Conservation (phyloP, 2,329 filamentous ascomycete species). For the Kalaharituber pfeilii region DNA sequence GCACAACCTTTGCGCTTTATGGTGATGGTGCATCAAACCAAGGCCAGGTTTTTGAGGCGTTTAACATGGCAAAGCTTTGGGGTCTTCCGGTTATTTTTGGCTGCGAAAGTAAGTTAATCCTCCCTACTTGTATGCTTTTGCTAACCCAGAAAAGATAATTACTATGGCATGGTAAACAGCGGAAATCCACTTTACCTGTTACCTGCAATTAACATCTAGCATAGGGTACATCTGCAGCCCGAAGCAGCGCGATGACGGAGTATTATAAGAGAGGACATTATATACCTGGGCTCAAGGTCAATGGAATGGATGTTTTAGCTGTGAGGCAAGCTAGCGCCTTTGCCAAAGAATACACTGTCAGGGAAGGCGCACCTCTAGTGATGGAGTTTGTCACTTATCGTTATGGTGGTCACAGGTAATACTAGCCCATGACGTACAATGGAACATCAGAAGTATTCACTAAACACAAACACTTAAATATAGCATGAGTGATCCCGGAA, state of each 20-base stretch:
- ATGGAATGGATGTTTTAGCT: slow-evolving; percentile 97
- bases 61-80: slow-evolving; percentile 99
- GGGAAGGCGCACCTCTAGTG: slow-evolving; percentile 81
- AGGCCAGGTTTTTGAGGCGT: slow-evolving; percentile 98
- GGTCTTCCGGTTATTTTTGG: slow-evolving; percentile 88
- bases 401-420: slow-evolving; percentile 72
- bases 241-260: slow-evolving; percentile 88
- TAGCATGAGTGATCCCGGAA: slow-evolving; percentile 95
- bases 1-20: slow-evolving; percentile 76
- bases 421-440: too few relatives aligned
- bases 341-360: slow-evolving; percentile 69
- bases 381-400: slow-evolving; percentile 99
- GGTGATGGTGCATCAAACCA: slow-evolving; percentile 98
- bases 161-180: slow-evolving; percentile 66
- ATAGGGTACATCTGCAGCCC: slow-evolving; percentile 69
- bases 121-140: too few relatives aligned
- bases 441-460: too few relatives aligned
- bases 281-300: slow-evolving; percentile 97
- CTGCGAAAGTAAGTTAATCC: slow-evolving; percentile 64
- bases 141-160: slow-evolving; percentile 57
- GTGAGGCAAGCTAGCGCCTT: slow-evolving; percentile 93
- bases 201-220: not conserved
- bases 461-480: not conserved
- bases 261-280: slow-evolving; percentile 99
- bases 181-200: not conserved